These are phyloP conservation scores for Mentha longifolia DNA, from an alignment of 257 asterid species.

Conservation along the genomic window DNA sequence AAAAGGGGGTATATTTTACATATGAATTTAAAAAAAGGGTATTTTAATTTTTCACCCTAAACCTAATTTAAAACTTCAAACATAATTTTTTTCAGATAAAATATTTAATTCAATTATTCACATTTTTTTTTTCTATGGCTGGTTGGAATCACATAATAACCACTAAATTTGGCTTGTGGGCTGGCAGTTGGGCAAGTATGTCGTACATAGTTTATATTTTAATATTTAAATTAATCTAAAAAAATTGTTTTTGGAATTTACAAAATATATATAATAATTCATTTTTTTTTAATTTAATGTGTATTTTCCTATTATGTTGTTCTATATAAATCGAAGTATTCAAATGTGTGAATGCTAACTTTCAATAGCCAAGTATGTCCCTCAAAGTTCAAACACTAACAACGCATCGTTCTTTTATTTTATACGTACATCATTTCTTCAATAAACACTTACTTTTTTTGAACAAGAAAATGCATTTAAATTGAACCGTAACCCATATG, in stretches of 20 bases:
- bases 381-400: background rate
- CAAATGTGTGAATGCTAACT: background rate
- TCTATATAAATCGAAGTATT: too few relatives aligned
- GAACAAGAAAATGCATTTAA: too few relatives aligned
- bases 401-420: background rate
- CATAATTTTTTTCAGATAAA: background rate
- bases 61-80: too few relatives aligned
- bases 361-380: background rate
- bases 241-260: background rate
- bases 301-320: background rate
- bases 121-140: background rate
- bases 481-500: too few relatives aligned
- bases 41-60: too few relatives aligned
- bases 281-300: background rate
- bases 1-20: too few relatives aligned
- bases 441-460: too few relatives aligned
- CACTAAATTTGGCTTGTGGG: background rate
- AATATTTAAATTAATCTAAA: background rate
- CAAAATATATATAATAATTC: background rate
- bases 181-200: background rate
- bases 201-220: background rate
- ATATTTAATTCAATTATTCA: background rate
- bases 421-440: background rate
- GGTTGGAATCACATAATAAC: slow-evolving; percentile 1
- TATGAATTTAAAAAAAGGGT: too few relatives aligned